Conservation (phyloP, 768 basidiomycete species). For the Russula ochroleuca region DNA sequence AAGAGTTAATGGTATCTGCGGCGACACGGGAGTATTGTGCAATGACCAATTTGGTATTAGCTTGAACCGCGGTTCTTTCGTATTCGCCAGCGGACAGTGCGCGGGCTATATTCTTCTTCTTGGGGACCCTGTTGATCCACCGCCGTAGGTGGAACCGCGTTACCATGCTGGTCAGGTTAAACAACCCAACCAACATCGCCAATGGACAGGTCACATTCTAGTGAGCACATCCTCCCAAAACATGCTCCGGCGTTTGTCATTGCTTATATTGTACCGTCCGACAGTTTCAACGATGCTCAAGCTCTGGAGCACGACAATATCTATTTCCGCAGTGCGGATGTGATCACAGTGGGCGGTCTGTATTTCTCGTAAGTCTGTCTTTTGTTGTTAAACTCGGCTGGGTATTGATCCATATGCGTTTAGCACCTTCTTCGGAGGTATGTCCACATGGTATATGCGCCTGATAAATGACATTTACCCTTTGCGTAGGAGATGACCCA, state of each 20-base stretch:
- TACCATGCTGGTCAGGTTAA: slow-evolving; percentile 73
- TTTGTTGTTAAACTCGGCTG: neutral
- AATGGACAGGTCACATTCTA: slow-evolving; percentile 71
- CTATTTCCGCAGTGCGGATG: slow-evolving; percentile 54
- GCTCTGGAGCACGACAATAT: slow-evolving; percentile 58
- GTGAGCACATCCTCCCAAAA: slow-evolving; percentile 40
- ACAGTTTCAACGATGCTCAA: slow-evolving; percentile 64
- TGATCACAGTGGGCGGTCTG: slow-evolving; percentile 58
- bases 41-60: slow-evolving; percentile 76
- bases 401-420: neutral
- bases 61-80: slow-evolving; percentile 61
- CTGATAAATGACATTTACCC: slow-evolving; percentile 21
- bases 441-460: slow-evolving; percentile 10
- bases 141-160: slow-evolving; percentile 59
- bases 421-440: slow-evolving; percentile 82
- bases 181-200: slow-evolving; percentile 59
- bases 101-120: slow-evolving; percentile 32
- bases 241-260: neutral
- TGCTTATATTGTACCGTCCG: neutral
- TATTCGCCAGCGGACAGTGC: slow-evolving; percentile 58
- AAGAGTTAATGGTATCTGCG: slow-evolving; percentile 55
- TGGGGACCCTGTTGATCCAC: slow-evolving; percentile 6
- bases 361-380: slow-evolving; percentile 57
- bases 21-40: slow-evolving; percentile 52
- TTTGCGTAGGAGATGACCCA: slow-evolving; percentile 49